Base-by-base conservation (phyloP, 768 basidiomycete genomes). In the Hericium alpestre region DNA sequence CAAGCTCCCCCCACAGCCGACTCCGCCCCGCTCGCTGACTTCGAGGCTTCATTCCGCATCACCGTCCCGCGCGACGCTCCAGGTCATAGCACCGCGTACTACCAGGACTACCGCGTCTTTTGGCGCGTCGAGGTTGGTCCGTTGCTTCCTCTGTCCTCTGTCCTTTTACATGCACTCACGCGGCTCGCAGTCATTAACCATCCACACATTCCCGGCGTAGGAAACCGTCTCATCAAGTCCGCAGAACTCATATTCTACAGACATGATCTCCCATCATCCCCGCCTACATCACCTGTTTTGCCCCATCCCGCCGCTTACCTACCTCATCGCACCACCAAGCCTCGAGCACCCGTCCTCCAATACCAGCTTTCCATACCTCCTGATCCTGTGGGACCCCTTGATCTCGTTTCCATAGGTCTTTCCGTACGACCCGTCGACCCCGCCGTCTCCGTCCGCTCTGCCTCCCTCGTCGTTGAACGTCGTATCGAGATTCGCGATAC, bases 41-140 rank as follows among this genome's bases (percentile, higher is more conserved):
- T 79, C 63, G 86, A 90, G 63, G 74, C 77, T 63, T 82, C 87
- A 2, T 93, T 90, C 69, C 80, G 81, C 52, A 75, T 93, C 64
- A 76, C 78, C 49, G 59, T 93, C 25, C 90, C 90, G 25, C 67
- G 78, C 56, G 74, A 77, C 59, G 76, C 79, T 53, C 70, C 76
- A 15, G 86, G 86, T 41, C 84, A 82, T 64, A 86, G 84, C 67
- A 83, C 84, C 51, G 79, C 84, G 13, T 76, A 81, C 58, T 89
- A 83, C 64, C 86, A 86, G 62, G 86, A 84, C 63, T 93, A 90
- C 69, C 78, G 84, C 47, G 82, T 87, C 65, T 80, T 80, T 66
- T 93, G 90, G 90, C 77, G 88, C 54, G 75, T 93, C 56, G 90
- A 93, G 73, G 90, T 90, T 60, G 78, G 89, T 83, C 61, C 61